Percentiles rank a stretch among this genome's conserved stretches.
Conservation (phyloP, 768 basidiomycete genomes). For the Lactifluus piperatus region DNA sequence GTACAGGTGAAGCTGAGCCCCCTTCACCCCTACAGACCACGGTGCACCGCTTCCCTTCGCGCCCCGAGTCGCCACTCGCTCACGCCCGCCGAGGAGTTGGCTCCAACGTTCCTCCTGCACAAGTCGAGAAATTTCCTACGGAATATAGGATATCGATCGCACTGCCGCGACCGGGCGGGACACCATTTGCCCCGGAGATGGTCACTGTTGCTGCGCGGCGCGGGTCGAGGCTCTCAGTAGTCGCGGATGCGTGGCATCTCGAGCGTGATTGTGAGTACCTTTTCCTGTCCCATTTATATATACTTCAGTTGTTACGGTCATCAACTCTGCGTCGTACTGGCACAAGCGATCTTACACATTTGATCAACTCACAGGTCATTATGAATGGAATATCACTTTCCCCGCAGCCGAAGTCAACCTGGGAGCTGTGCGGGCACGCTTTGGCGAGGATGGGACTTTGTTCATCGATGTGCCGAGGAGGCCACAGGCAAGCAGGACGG, state of each 20-base stretch:
- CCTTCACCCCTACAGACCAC: not conserved
- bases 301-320: not conserved
- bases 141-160: not conserved
- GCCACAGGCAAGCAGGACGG: not conserved
- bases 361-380: constrained; percentile 3
- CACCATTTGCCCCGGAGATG: constrained; percentile 9
- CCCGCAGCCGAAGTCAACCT: not conserved
- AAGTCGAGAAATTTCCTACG: not conserved
- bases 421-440: not conserved
- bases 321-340: not conserved
- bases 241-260: constrained; percentile 17
- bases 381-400: constrained; percentile 12
- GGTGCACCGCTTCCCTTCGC: not conserved
- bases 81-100: not conserved
- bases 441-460: not conserved
- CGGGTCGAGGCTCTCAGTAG: constrained; percentile 4
- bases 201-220: constrained; percentile 9
- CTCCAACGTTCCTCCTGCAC: not conserved
- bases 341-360: not conserved
- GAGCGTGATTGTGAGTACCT: constrained; percentile 9
- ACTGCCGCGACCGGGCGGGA: constrained; percentile 12
- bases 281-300: too few relatives aligned
- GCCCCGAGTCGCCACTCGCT: constrained; percentile 11
- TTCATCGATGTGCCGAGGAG: constrained; percentile 5
- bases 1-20: too few relatives aligned